phyloP scores from a whole-genome alignment of 352 stramenopile genomes.

The Globisporangium takayamanum region DNA sequence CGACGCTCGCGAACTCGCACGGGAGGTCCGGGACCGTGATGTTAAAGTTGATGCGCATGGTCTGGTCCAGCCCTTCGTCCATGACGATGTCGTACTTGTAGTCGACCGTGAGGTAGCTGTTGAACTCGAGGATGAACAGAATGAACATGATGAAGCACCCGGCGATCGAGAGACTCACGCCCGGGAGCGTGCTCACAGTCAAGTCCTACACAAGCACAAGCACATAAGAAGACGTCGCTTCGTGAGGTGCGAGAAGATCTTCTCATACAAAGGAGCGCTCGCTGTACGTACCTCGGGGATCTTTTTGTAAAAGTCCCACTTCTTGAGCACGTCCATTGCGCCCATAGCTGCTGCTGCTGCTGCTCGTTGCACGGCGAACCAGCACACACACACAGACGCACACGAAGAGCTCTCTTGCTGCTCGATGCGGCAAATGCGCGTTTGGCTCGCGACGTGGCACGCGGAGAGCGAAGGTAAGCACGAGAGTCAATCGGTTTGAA shows the following conservation, averaged over 20 bases:
- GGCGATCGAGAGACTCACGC: conserved; percentile 77
- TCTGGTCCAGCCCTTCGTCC: conserved; percentile 81
- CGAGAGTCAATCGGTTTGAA: too few relatives aligned
- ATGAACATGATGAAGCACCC: conserved; percentile 88
- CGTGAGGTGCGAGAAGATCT: background rate
- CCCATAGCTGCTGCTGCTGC: conserved; percentile 43
- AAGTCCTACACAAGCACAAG: conserved; percentile 38
- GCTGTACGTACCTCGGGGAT: conserved; percentile 62
- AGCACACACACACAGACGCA: too few relatives aligned
- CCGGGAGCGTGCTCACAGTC: conserved; percentile 80
- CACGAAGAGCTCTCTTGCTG: too few relatives aligned
- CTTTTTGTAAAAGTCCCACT: conserved; percentile 92
- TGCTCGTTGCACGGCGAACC: background rate
- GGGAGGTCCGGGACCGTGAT: conserved; percentile 96
- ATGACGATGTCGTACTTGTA: conserved; percentile 89
- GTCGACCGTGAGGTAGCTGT: conserved; percentile 79
- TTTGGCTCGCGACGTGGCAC: background rate
- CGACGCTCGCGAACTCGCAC: conserved; percentile 95
- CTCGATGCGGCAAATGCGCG: background rate
- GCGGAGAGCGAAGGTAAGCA: too few relatives aligned
- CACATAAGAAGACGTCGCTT: background rate
- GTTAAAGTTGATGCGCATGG: conserved; percentile 97
- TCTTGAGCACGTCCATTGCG: conserved; percentile 85
- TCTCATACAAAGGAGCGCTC: background rate
- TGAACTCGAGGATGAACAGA: conserved; percentile 88